phyloP scores from a whole-genome alignment of 2,329 filamentous ascomycete genomes.

The Fusarium pseudonygamai region DNA sequence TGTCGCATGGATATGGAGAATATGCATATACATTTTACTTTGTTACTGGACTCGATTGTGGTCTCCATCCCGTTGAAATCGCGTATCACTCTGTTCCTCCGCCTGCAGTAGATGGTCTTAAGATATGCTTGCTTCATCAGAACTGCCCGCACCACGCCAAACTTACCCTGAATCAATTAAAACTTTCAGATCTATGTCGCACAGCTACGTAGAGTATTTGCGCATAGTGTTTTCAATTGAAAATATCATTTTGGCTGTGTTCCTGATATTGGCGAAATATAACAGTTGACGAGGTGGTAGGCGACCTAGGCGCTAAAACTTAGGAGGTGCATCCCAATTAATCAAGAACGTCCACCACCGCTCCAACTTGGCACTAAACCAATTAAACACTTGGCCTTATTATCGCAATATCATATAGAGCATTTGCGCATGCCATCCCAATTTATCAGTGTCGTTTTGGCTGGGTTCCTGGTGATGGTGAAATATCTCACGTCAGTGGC shows the following conservation, averaged over 20 bases:
- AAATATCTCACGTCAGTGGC: not conserved
- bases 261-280: fast-evolving
- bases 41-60: not conserved
- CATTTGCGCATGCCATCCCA: not conserved
- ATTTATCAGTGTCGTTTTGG: not conserved
- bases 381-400: not conserved
- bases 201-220: fast-evolving
- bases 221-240: fast-evolving
- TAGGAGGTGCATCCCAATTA: fast-evolving
- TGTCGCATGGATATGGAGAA: not conserved
- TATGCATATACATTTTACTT: fast-evolving
- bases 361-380: not conserved
- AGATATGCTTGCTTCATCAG: not conserved
- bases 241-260: not conserved
- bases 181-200: not conserved
- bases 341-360: not conserved
- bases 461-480: not conserved
- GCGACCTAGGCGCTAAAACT: fast-evolving
- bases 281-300: fast-evolving
- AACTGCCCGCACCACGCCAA: not conserved
- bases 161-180: not conserved
- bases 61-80: not conserved
- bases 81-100: not conserved
- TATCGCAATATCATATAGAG: not conserved
- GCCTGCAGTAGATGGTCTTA: not conserved